Evolutionary conservation across 768 basidiomycete species (phyloP), one percentile per base, ranked within the genome.

Genomic region (Kwoniella sp.): DNA sequence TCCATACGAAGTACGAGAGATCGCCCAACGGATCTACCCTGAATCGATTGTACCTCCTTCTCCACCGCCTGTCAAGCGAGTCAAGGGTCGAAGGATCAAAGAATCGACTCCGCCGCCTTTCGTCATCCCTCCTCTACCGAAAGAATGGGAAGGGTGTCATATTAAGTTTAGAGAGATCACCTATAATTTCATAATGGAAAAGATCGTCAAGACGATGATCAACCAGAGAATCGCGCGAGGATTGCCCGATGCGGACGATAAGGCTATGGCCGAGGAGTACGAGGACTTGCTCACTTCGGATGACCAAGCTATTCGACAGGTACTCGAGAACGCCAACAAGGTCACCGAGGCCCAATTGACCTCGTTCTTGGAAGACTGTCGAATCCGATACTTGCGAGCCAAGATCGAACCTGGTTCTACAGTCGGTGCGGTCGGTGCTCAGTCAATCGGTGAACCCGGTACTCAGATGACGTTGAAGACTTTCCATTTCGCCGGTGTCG

Each of bases 401-500:
- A 91, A 93, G 74, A 95, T 98, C 70, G 96, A 98, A 82, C 96
- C 96, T 63, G 93, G 94, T 11, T 97, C 95, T 0, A 98, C 96
- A 22, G 96, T 99, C 22, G 96, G 96, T 29, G 96, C 96, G 30
- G 93, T 99, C 47, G 96, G 95, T 3, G 96, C 96, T 4, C 96
- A 99, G 77, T 98, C 96, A 0, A 98, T 99, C 69, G 96, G 96
- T 75, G 96, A 99, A 82, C 96, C 96, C 0, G 96, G 95, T 47
- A 99, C 96, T 0, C 96, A 99, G 79, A 99, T 99, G 96, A 98
- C 95, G 1, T 82, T 98, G 70, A 98, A 98, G 83, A 98, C 96
- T 61, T 99, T 99, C 87, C 96, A 99, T 85, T 99, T 98, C 82
- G 96, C 96, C 73, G 96, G 96, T 83, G 95, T 99, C 68, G 96